A percentile compares a stretch with the other conserved stretches of the same genome.
Conservation (phyloP, 306 rosid genomes). For the Coriaria nepalensis region DNA sequence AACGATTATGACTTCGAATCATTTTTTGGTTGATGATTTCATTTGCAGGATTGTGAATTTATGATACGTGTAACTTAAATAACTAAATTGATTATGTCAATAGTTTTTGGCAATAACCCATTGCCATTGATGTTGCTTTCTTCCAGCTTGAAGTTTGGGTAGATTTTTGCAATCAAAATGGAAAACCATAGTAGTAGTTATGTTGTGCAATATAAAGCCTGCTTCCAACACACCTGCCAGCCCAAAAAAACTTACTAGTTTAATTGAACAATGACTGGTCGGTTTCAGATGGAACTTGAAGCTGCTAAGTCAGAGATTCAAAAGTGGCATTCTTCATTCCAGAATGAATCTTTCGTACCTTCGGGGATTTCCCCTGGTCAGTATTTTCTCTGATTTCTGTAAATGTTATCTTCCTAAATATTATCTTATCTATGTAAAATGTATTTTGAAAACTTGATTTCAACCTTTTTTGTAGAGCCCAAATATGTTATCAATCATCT, state of each 20-base stretch:
- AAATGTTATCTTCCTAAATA: background rate
- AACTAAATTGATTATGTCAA: no score
- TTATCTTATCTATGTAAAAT: background rate
- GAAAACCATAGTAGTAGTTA: no score
- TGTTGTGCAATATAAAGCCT: no score
- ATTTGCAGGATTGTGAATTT: no score
- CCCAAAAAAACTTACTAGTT: background rate
- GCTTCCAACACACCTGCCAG: no score
- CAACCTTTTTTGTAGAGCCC: constrained; percentile 36
- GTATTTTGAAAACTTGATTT: constrained; percentile 12
- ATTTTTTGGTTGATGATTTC: no score
- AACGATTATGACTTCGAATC: no score
- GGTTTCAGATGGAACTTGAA: constrained; percentile 58
- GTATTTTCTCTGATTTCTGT: constrained; percentile 11
- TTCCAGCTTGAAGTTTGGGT: no score
- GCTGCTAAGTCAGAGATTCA: constrained; percentile 62
- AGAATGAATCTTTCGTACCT: constrained; percentile 56
- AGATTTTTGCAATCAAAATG: no score
- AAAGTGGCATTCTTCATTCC: constrained; percentile 67
- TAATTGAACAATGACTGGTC: constrained; percentile 8
- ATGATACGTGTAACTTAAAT: no score
- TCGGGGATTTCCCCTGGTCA: constrained; percentile 63
- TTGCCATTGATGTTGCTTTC: no score
- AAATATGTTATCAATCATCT: constrained; percentile 60
- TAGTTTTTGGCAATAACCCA: no score